phyloP scores from a whole-genome alignment of 805 yeast species.

The Lachancea dasiensis region DNA sequence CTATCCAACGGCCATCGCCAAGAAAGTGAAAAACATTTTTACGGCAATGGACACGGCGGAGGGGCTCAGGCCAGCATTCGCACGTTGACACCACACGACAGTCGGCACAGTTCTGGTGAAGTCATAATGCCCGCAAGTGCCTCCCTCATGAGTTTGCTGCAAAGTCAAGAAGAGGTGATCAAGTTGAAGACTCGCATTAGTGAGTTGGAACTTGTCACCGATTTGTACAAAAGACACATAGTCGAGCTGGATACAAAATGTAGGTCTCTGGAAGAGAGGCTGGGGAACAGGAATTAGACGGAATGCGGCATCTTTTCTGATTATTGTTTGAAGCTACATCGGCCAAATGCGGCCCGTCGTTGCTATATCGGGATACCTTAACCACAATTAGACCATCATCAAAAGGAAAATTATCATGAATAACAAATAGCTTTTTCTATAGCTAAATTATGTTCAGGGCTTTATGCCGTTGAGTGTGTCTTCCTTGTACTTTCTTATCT shows the following conservation, averaged over 20 bases:
- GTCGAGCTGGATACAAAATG: conserved; percentile 60
- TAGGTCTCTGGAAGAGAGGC: conserved; percentile 16
- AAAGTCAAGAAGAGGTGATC: conserved; percentile 32
- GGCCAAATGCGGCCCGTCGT: too few species aligned
- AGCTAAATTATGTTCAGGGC: too few species aligned
- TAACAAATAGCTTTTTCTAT: too few species aligned
- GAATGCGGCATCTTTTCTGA: background rate
- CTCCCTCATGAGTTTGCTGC: conserved; percentile 15
- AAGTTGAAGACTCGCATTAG: conserved; percentile 68
- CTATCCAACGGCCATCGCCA: too few species aligned
- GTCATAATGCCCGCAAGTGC: background rate
- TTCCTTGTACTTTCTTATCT: too few species aligned
- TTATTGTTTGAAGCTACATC: too few species aligned
- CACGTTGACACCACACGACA: background rate
- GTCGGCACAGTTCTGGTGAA: conserved; percentile 1
- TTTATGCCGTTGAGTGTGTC: too few species aligned
- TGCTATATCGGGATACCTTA: too few species aligned
- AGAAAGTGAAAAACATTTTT: background rate
- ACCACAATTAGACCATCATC: too few species aligned
- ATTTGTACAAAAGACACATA: conserved; percentile 75
- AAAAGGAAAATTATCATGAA: too few species aligned
- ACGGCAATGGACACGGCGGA: background rate
- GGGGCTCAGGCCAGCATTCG: background rate
- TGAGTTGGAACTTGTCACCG: conserved; percentile 87
- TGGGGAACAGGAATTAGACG: background rate